phyloP scores from a whole-genome alignment of 2,329 filamentous ascomycete genomes.

The Aspergillus sp. region DNA sequence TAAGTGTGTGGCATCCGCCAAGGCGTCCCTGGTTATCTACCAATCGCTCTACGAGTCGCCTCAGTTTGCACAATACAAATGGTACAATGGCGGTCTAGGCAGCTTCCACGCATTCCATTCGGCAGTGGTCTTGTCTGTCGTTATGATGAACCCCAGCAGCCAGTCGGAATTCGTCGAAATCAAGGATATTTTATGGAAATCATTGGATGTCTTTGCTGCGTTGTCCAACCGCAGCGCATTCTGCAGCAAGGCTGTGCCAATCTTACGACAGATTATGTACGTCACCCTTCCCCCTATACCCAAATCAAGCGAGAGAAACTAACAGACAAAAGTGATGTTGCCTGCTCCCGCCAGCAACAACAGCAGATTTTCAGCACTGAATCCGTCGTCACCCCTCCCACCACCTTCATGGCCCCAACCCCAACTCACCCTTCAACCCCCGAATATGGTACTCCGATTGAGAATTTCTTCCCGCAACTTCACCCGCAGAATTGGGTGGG shows the following conservation, averaged over 20 bases:
- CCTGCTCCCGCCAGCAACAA: constrained; percentile 14
- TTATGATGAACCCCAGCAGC: constrained; percentile 24
- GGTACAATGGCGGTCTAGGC: constrained; percentile 36
- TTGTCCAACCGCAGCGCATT: constrained; percentile 30
- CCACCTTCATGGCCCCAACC: constrained; percentile 8
- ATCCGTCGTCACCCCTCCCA: constrained; percentile 9
- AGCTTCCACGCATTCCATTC: constrained; percentile 40
- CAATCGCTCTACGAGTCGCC: constrained; percentile 24
- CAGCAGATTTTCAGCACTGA: constrained; percentile 4
- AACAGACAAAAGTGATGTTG: constrained; percentile 17
- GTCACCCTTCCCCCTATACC: constrained; percentile 2
- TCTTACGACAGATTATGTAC: constrained; percentile 31
- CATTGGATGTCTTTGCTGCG: constrained; percentile 27
- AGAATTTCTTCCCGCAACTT: constrained; percentile 17
- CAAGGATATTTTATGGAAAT: constrained; percentile 21
- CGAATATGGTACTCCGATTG: not conserved
- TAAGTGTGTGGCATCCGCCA: constrained; percentile 29
- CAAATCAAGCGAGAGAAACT: not conserved
- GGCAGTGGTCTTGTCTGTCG: constrained; percentile 26
- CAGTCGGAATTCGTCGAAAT: constrained; percentile 24
- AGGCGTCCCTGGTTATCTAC: constrained; percentile 29
- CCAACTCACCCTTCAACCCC: not conserved
- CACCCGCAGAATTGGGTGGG: constrained; percentile 31
- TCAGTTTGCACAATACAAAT: constrained; percentile 32
- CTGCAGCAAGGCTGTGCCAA: constrained; percentile 32